Evolutionary conservation across 2,329 filamentous ascomycete genomes (phyloP).

Genomic region (Curvularia lunata): DNA sequence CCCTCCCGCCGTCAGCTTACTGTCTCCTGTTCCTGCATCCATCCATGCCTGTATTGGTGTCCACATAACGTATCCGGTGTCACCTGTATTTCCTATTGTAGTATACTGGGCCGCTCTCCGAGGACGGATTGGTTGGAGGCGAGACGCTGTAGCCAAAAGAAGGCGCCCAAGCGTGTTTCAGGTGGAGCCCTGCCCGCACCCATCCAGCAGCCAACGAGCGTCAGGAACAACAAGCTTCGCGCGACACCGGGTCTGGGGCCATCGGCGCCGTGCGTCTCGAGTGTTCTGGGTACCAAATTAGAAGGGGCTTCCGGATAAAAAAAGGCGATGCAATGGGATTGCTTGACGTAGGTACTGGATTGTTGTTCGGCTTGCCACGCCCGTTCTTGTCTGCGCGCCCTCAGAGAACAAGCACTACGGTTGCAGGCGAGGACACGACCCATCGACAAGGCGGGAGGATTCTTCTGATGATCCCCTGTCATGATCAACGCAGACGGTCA

Average conservation of each 20-base stretch:
- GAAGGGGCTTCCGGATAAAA: conserved; percentile 6
- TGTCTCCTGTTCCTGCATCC: conserved; percentile 10
- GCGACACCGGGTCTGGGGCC: conserved; percentile 9
- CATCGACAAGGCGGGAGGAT: neutral
- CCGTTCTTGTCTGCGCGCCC: neutral
- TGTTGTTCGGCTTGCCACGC: neutral
- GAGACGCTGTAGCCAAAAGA: conserved; percentile 24
- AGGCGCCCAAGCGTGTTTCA: conserved; percentile 27
- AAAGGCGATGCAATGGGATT: neutral
- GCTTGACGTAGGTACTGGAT: neutral
- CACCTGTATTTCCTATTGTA: conserved; percentile 12
- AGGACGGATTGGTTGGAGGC: conserved; percentile 15
- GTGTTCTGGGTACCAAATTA: conserved; percentile 19
- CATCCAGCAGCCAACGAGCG: conserved; percentile 19
- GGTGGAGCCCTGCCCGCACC: conserved; percentile 19
- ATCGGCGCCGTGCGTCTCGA: conserved; percentile 16
- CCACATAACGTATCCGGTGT: conserved; percentile 10
- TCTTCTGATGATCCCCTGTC: neutral
- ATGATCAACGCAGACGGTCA: neutral
- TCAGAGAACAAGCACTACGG: neutral
- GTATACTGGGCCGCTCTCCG: conserved; percentile 12
- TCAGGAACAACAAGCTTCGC: conserved; percentile 27
- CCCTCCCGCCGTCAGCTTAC: neutral
- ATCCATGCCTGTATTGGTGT: conserved; percentile 9
- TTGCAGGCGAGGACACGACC: neutral